Percentiles rank a stretch among this genome's conserved stretches.
These are phyloP conservation scores for Aspergillus conjunctus DNA, from an alignment of 495 filamentous ascomycete genomes.

Conservation along the genomic window DNA sequence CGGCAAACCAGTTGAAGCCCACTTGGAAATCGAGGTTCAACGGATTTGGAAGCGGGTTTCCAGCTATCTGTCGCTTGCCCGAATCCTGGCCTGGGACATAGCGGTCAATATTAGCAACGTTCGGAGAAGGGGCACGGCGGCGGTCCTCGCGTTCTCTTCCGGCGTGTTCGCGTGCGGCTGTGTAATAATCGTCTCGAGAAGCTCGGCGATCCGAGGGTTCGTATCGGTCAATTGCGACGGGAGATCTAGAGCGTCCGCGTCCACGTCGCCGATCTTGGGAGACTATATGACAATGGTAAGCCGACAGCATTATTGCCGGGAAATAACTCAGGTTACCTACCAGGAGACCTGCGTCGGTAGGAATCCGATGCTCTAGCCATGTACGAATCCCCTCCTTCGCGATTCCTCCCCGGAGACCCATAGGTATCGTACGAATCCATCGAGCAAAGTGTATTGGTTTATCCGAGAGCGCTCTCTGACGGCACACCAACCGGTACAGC, in stretches of 20 bases:
- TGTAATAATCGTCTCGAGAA: constrained; percentile 52
- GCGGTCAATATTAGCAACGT: constrained; percentile 81
- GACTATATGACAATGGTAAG: constrained; percentile 27
- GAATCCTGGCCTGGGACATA: constrained; percentile 88
- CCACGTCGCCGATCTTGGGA: constrained; percentile 54
- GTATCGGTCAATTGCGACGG: constrained; percentile 68
- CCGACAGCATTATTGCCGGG: neutral
- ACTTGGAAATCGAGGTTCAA: constrained; percentile 87
- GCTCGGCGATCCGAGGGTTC: constrained; percentile 62
- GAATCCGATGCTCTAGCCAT: constrained; percentile 37
- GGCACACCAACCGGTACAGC: neutral
- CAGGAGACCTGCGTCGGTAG: constrained; percentile 55
- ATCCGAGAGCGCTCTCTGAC: neutral
- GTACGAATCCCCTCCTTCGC: constrained; percentile 42
- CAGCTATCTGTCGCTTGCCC: constrained; percentile 56
- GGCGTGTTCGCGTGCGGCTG: constrained; percentile 64
- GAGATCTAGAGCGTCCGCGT: constrained; percentile 70
- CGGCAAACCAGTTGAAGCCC: constrained; percentile 93
- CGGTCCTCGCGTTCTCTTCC: constrained; percentile 68
- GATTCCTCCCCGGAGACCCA: constrained; percentile 43
- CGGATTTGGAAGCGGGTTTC: constrained; percentile 80
- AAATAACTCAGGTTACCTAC: constrained; percentile 36
- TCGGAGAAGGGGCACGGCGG: constrained; percentile 63
- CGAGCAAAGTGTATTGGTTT: neutral
- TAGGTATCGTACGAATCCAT: constrained; percentile 52